Base-by-base conservation (phyloP, 2,329 filamentous ascomycete species). In the Colletotrichum sp. region DNA sequence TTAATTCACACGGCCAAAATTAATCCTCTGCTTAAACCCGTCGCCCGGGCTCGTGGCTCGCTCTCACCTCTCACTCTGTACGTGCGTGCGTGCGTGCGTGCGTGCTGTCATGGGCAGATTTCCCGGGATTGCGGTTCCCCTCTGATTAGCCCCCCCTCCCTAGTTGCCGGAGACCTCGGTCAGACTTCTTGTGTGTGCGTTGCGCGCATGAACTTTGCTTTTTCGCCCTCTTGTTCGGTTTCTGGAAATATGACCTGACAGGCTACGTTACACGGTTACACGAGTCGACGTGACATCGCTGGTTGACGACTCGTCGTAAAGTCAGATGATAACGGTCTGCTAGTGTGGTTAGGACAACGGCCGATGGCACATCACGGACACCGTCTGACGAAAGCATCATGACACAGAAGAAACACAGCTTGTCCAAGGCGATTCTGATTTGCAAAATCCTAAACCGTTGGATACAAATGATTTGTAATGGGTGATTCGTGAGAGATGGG, bases 401-500 rank as follows among this genome's bases (percentile, higher is more conserved):
- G 10, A 6, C 15, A 32, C 26, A 30, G 32, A 7, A 44, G 26
- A 28, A 60, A 12, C 5, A 15, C 9, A 52, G 4, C 15, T 39
- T 52, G 60, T 66, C 60, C 68, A 62, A 72, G 49, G 60, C 15
- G 49, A 5, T 72, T 71, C 6, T 44, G 49, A 71, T 28, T 36
- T 66, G 36, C 28, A 55, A 24, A 74, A 70, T 30, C 18, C 55
- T 63, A 55, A 55, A 36, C 36, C 55, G 39, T 34, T 63, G 30
- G 69, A 26, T 63, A 44, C 26, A 68, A 57, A 9, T 52, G 39
- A 49, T 49, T 49, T 55, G 55, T 72, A 30, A 32, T 73, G 44
- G 39, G 34, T 72, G 70, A n/a, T 72, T 76, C 70, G 44, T 73
- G 55, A 73, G 62, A 63, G 73, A 76, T 76, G 55, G 68, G 69